Conservation (phyloP, 768 basidiomycete species). For the Pleurotus ostreatus region DNA sequence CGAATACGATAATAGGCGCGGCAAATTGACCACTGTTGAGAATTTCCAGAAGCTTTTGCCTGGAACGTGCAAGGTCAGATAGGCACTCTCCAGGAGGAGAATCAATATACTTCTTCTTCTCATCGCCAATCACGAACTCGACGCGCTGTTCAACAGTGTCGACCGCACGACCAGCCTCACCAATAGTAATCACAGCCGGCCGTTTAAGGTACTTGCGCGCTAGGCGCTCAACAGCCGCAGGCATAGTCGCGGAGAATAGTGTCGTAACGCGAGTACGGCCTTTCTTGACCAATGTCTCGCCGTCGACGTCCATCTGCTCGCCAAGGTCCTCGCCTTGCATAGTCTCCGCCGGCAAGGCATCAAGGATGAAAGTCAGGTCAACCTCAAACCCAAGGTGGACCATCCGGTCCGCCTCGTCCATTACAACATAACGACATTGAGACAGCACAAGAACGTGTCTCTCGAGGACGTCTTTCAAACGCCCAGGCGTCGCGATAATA, state of each 20-base stretch:
- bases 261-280: slow-evolving; percentile 91
- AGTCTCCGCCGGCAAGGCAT: slow-evolving; percentile 82
- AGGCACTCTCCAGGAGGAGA: not conserved
- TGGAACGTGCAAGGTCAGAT: slow-evolving; percentile 25
- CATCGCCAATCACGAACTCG: slow-evolving; percentile 89
- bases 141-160: slow-evolving; percentile 97
- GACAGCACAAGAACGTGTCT: slow-evolving; percentile 92
- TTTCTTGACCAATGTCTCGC: slow-evolving; percentile 60
- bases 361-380: slow-evolving; percentile 91
- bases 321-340: slow-evolving; percentile 83
- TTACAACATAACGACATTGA: slow-evolving; percentile 97
- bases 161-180: slow-evolving; percentile 95
- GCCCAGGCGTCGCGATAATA: slow-evolving; percentile 97
- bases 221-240: slow-evolving; percentile 91
- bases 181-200: slow-evolving; percentile 95
- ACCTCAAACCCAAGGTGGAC: slow-evolving; percentile 96
- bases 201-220: slow-evolving; percentile 91
- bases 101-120: slow-evolving; percentile 86
- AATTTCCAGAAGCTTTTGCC: slow-evolving; percentile 84
- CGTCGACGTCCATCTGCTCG: slow-evolving; percentile 77
- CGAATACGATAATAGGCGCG: slow-evolving; percentile 96
- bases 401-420: slow-evolving; percentile 99
- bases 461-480: slow-evolving; percentile 96
- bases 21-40: slow-evolving; percentile 80
- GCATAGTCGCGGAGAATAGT: slow-evolving; percentile 98